These are phyloP conservation scores for Bacidia gigantensis DNA, from an alignment of 495 filamentous ascomycete species.

Conservation along the genomic window DNA sequence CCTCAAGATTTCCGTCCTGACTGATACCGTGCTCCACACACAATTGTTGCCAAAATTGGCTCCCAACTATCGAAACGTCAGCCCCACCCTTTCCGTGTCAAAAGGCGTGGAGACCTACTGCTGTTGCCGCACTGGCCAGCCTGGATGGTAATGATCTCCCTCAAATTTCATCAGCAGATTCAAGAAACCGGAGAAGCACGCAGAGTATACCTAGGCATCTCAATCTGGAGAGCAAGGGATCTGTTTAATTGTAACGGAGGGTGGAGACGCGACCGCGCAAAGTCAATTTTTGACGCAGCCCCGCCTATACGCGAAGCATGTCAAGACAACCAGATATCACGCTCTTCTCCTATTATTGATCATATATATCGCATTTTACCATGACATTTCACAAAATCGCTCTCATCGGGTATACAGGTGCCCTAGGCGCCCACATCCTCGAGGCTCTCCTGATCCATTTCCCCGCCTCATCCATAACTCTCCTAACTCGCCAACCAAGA, in stretches of 20 bases:
- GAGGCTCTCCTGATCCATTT: background rate
- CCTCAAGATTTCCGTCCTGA: conserved; percentile 89
- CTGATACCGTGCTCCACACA: conserved; percentile 97
- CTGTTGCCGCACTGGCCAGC: conserved; percentile 99
- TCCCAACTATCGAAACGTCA: conserved; percentile 50
- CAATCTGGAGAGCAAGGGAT: background rate
- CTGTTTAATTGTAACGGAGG: too few relatives aligned
- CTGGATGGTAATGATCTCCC: conserved; percentile 98
- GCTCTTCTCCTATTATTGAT: too few relatives aligned
- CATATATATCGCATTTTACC: too few relatives aligned
- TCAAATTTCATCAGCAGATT: background rate
- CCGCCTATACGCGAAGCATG: too few relatives aligned
- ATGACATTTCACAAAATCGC: conserved; percentile 3
- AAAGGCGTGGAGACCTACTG: conserved; percentile 45
- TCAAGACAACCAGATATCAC: too few relatives aligned
- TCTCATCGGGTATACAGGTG: conserved; percentile 2
- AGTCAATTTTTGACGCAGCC: too few relatives aligned
- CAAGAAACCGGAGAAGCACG: background rate
- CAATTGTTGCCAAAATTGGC: conserved; percentile 94
- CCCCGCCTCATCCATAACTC: background rate
- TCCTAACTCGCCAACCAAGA: background rate
- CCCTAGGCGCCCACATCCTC: conserved; percentile 4
- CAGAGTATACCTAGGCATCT: conserved; percentile 11
- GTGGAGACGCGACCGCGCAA: too few relatives aligned
- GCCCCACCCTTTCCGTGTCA: conserved; percentile 16